Conservation (phyloP, 345 rosid species). For the Rhodamnia argentea region DNA sequence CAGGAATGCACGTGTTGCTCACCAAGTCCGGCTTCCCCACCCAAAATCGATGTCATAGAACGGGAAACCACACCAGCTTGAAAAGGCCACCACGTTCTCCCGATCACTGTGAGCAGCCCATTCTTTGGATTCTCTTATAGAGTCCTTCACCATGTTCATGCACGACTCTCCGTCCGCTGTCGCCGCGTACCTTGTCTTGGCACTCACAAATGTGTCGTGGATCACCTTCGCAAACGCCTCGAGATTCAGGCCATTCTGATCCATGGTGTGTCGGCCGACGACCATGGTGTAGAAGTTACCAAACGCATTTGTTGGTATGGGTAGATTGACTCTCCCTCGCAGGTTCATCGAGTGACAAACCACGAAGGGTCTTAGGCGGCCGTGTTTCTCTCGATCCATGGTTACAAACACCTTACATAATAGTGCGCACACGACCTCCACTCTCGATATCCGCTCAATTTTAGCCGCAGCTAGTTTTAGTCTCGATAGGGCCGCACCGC, state of each 20-base stretch:
- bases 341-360: background rate
- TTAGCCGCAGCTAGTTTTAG: background rate
- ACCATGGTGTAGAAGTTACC: background rate
- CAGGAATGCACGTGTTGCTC: constrained; percentile 13
- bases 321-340: background rate
- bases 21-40: constrained; percentile 46
- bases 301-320: background rate
- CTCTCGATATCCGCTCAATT: background rate
- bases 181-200: background rate
- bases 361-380: background rate
- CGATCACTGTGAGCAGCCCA: background rate
- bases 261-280: background rate
- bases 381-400: background rate
- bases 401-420: background rate
- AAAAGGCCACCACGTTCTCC: constrained; percentile 12
- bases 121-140: constrained; percentile 1
- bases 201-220: background rate
- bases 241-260: background rate
- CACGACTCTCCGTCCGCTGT: background rate
- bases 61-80: constrained; percentile 30
- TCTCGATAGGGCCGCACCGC: background rate
- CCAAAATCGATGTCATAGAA: constrained; percentile 41
- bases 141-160: background rate
- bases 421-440: background rate
- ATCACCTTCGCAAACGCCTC: background rate